Evolutionary conservation across 768 basidiomycete genomes (phyloP).

Genomic region (Imleria badia): DNA sequence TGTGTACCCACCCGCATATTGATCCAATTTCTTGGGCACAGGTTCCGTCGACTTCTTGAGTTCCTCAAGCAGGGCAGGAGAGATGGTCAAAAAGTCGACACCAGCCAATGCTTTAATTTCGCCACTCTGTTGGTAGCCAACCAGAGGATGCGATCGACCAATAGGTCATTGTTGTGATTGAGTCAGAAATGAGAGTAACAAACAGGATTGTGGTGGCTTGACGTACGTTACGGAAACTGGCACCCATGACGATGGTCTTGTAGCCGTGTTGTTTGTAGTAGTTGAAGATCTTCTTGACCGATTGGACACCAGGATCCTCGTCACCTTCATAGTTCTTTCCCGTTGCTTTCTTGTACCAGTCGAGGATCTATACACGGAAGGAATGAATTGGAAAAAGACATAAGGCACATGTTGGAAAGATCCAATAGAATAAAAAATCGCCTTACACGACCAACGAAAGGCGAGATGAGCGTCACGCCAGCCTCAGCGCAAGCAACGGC

Average conservation of each 20-base stretch:
- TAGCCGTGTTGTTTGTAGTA: conserved; percentile 99
- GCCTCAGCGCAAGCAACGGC: conserved; percentile 99
- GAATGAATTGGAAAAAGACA: conserved; percentile 5
- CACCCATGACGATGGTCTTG: conserved; percentile 99
- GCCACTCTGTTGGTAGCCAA: conserved; percentile 51
- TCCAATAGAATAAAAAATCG: conserved; percentile 15
- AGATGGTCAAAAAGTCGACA: conserved; percentile 96
- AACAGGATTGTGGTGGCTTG: background rate
- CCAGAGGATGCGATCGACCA: conserved; percentile 4
- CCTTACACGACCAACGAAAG: conserved; percentile 95
- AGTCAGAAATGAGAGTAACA: conserved; percentile 2
- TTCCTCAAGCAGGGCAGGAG: conserved; percentile 88
- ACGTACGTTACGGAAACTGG: conserved; percentile 96
- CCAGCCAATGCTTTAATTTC: conserved; percentile 96
- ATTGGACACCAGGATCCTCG: conserved; percentile 93
- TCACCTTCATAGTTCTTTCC: conserved; percentile 89
- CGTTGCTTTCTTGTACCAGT: conserved; percentile 96
- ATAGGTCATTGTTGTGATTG: background rate
- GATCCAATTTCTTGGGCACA: conserved; percentile 84
- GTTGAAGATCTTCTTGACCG: conserved; percentile 97
- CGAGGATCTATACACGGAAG: conserved; percentile 70
- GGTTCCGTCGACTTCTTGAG: conserved; percentile 76
- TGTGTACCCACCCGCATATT: conserved; percentile 50
- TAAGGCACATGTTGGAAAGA: conserved; percentile 13
- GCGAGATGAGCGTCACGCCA: conserved; percentile 96